A percentile compares a stretch with the other conserved stretches of the same genome.
Conservation (phyloP, 495 filamentous ascomycete species). For the Podospora pseudocomata region DNA sequence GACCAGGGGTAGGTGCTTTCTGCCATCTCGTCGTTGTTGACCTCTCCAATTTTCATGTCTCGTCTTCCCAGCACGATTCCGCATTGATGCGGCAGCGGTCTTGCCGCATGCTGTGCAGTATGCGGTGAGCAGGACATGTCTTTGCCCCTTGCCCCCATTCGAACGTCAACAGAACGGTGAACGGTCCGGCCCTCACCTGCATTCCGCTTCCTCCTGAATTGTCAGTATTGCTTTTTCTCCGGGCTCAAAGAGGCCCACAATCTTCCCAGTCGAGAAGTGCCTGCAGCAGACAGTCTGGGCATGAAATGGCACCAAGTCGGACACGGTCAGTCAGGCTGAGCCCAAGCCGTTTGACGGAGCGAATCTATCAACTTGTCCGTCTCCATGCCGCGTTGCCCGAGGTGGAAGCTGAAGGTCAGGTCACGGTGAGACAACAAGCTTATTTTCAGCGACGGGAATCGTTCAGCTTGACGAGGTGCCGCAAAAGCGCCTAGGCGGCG, state of each 20-base stretch:
- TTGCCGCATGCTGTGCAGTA: not conserved
- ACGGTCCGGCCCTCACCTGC: slow-evolving; percentile 1
- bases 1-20: not conserved
- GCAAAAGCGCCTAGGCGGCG: not conserved
- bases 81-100: not conserved
- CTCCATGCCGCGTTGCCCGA: not conserved
- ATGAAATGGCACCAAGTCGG: not conserved
- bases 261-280: slow-evolving; percentile 2
- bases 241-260: not conserved
- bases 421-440: slow-evolving; percentile 2
- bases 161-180: not conserved
- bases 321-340: not conserved
- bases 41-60: not conserved
- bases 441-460: not conserved
- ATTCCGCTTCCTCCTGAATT: slow-evolving; percentile 1
- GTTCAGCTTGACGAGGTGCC: not conserved
- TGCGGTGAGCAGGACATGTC: not conserved
- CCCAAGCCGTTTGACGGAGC: not conserved
- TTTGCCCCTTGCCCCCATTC: not conserved
- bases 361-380: not conserved
- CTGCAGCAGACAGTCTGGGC: not conserved
- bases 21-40: not conserved
- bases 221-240: not conserved
- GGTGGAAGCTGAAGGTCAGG: not conserved
- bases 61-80: not conserved